Base-by-base conservation (phyloP, 2,329 filamentous ascomycete genomes). In the Cercospora berteroae region DNA sequence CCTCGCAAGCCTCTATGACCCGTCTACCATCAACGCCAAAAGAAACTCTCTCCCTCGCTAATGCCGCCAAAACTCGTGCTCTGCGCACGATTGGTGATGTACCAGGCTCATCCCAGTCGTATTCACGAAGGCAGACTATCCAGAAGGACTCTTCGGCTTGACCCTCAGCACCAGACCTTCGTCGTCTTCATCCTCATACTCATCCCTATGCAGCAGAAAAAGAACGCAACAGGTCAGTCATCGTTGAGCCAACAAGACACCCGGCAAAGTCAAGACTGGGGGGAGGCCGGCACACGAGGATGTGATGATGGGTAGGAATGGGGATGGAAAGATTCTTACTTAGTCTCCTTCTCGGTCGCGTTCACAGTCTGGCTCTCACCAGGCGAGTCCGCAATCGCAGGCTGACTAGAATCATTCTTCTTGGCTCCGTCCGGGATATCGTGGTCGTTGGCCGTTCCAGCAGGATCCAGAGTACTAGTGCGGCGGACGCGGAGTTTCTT, bases 401-500 rank as follows among this genome's bases (percentile, higher is more conserved):
- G 66, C 31, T 63, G 64, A 65, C 67, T 67, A 67, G 70, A 69
- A 39, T 69, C 61, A 9, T 57, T 31, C 56, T 67, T 57, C 42
- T 61, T 50, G 60, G 57, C 69, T 16, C 18, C 60, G 62, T 66
- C 68, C 62, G 65, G 42, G 20, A 31, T 23, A 20, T 64, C 52
- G 18, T 55, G 56, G 36, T 36, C 63, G 16, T 60, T 55, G 48
- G 63, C 60, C 8, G 48, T 63, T 57, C 67, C 66, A n/a, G 65
- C 62, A 20, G 66, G 60, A 27, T 70, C 68, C 57, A 68, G 52
- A 44, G 59, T 48, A 42, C 67, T 70, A 36, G 75, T 73, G 20
- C 72, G 69, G 31, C 74, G 73, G 8, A 82, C 76, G 67, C 79
- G 80, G 64, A 85, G 72, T 72, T 85, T 84, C 77, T 81, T 81